Evolutionary conservation across 768 basidiomycete genomes (phyloP).

Genomic region (Pleurotus salmoneostramineus): DNA sequence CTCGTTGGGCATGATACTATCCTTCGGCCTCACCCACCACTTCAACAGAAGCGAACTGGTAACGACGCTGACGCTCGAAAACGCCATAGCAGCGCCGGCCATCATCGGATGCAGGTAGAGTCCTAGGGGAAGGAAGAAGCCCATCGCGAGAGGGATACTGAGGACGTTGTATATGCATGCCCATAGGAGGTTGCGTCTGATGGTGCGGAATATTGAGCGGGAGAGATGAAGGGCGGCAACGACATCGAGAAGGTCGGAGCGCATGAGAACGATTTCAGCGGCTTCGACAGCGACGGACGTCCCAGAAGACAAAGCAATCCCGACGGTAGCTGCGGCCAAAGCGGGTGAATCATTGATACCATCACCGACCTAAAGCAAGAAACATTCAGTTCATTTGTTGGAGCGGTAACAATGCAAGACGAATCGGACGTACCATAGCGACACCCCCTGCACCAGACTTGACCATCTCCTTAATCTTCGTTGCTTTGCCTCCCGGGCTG

Average conservation of each 20-base stretch:
- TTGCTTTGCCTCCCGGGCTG: constrained; percentile 94
- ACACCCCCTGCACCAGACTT: constrained; percentile 68
- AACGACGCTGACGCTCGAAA: constrained; percentile 94
- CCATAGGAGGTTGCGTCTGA: constrained; percentile 92
- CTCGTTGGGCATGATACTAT: constrained; percentile 68
- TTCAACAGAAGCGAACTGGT: constrained; percentile 82
- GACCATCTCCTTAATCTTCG: constrained; percentile 77
- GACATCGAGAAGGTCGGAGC: constrained; percentile 93
- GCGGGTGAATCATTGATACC: constrained; percentile 99
- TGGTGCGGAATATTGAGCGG: constrained; percentile 81
- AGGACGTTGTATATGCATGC: constrained; percentile 92
- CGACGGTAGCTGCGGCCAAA: constrained; percentile 92
- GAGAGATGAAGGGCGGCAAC: constrained; percentile 95
- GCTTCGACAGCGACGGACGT: constrained; percentile 98
- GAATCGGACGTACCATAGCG: constrained; percentile 70
- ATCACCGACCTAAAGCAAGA: constrained; percentile 76
- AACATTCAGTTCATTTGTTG: neutral
- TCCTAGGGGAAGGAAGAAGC: constrained; percentile 87
- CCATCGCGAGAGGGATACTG: constrained; percentile 98
- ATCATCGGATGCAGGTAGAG: constrained; percentile 96
- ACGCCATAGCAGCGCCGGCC: constrained; percentile 98
- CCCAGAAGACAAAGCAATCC: constrained; percentile 93
- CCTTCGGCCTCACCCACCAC: constrained; percentile 74
- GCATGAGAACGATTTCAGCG: constrained; percentile 97
- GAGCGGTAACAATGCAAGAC: neutral